Evolutionary conservation across 768 basidiomycete genomes (phyloP).

Genomic region (Pleurotus giganteus): DNA sequence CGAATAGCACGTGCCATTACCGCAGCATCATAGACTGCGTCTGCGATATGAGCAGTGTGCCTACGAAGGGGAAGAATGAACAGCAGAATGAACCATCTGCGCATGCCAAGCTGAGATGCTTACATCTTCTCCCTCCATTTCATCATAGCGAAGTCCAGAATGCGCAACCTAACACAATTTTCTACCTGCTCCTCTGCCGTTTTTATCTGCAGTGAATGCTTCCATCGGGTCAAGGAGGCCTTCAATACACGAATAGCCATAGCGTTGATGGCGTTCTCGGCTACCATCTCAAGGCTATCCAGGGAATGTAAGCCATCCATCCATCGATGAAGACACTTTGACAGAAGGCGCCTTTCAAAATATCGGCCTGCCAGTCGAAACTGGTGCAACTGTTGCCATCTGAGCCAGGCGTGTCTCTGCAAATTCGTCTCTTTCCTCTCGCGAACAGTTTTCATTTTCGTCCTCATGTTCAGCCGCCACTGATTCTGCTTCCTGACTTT

Average conservation of each 20-base stretch:
- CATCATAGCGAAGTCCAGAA: constrained; percentile 46
- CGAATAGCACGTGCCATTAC: constrained; percentile 45
- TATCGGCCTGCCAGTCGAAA: constrained; percentile 50
- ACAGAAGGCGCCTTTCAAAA: constrained; percentile 41
- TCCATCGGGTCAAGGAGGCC: constrained; percentile 61
- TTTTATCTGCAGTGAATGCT: constrained; percentile 38
- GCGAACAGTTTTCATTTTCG: constrained; percentile 62
- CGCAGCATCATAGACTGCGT: constrained; percentile 36
- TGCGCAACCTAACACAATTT: constrained; percentile 43
- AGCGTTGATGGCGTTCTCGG: constrained; percentile 44
- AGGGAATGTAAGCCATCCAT: constrained; percentile 37
- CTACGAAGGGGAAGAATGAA: constrained; percentile 28
- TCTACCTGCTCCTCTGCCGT: constrained; percentile 42
- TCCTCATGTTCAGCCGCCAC: constrained; percentile 71
- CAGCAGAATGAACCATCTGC: background rate
- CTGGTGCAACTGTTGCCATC: constrained; percentile 64
- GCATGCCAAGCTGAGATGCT: constrained; percentile 22
- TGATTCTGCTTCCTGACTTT: constrained; percentile 53
- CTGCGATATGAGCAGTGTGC: constrained; percentile 39
- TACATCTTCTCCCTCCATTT: constrained; percentile 61
- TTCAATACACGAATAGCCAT: constrained; percentile 35
- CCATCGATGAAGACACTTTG: constrained; percentile 53
- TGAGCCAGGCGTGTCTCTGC: constrained; percentile 56
- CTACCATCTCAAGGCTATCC: constrained; percentile 44
- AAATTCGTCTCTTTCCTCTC: constrained; percentile 54